Evolutionary conservation across 495 filamentous ascomycete genomes (phyloP).

Genomic region (Platismatia glauca): DNA sequence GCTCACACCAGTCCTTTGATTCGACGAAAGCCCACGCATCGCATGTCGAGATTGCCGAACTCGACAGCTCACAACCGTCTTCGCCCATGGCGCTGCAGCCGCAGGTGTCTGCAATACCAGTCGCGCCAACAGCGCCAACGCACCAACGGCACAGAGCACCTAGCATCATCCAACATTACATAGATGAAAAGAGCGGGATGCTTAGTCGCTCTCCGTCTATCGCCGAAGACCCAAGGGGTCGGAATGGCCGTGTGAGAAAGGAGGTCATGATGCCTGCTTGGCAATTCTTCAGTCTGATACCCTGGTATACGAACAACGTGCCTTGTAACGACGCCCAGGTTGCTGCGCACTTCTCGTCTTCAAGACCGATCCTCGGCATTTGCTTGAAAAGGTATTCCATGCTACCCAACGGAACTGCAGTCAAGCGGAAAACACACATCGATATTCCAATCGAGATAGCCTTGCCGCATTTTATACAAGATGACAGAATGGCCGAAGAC

Average conservation of each 20-base stretch:
- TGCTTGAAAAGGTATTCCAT: conserved; percentile 87
- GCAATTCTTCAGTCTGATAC: conserved; percentile 92
- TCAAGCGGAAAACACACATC: conserved; percentile 66
- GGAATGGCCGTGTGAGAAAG: conserved; percentile 42
- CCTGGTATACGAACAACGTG: conserved; percentile 61
- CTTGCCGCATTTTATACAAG: conserved; percentile 80
- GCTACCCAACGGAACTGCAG: conserved; percentile 54
- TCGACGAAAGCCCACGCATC: conserved; percentile 41
- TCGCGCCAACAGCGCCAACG: conserved; percentile 18
- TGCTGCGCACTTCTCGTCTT: conserved; percentile 60
- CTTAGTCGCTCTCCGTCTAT: conserved; percentile 15
- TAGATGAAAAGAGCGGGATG: conserved; percentile 36
- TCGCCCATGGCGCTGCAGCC: conserved; percentile 31
- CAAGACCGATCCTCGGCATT: conserved; percentile 78
- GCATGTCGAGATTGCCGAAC: conserved; percentile 55
- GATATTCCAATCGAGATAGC: conserved; percentile 88
- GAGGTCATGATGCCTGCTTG: conserved; percentile 86
- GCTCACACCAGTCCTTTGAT: conserved; percentile 39
- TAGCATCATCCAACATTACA: conserved; percentile 55
- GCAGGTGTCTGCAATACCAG: conserved; percentile 27
- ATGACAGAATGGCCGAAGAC: conserved; percentile 57
- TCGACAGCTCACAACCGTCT: conserved; percentile 34
- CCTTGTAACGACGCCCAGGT: conserved; percentile 61
- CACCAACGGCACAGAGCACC: conserved; percentile 37
- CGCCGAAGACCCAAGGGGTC: conserved; percentile 32